Conservation (phyloP, 495 filamentous ascomycete genomes). For the Penicillium soppii region DNA sequence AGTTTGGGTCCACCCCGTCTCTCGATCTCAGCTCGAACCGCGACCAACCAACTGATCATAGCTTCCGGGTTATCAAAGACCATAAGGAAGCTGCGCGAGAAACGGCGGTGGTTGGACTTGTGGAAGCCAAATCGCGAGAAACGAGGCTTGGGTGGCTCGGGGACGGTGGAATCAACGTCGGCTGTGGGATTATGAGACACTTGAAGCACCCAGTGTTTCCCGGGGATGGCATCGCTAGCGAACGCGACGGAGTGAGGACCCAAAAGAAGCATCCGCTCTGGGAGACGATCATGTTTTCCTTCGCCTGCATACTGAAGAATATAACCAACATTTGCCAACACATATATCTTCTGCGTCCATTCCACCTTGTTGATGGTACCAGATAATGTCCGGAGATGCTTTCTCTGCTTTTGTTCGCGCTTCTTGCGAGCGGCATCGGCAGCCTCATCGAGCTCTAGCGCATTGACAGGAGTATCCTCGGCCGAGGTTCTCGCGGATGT, state of each 20-base stretch:
- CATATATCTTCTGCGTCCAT: conserved; percentile 81
- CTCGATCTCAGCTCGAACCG: conserved; percentile 67
- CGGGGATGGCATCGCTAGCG: conserved; percentile 88
- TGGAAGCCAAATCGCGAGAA: conserved; percentile 71
- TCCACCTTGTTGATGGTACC: conserved; percentile 64
- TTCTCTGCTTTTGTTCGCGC: conserved; percentile 44
- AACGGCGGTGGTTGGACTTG: conserved; percentile 54
- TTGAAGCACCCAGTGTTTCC: conserved; percentile 89
- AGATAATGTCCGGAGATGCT: conserved; percentile 52
- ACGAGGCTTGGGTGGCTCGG: conserved; percentile 58
- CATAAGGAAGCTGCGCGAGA: conserved; percentile 70
- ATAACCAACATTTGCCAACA: conserved; percentile 78
- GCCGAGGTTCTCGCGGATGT: conserved; percentile 37
- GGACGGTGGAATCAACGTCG: conserved; percentile 50
- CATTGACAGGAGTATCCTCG: conserved; percentile 4
- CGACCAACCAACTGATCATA: conserved; percentile 78
- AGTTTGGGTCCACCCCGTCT: conserved; percentile 65
- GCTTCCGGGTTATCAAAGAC: conserved; percentile 78
- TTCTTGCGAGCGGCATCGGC: conserved; percentile 30
- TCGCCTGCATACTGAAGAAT: conserved; percentile 85
- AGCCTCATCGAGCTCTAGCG: conserved; percentile 10
- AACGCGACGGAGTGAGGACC: conserved; percentile 88
- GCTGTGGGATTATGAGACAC: conserved; percentile 72
- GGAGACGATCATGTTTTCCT: conserved; percentile 75
- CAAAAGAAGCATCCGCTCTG: conserved; percentile 83